A percentile compares a stretch with the other conserved stretches of the same genome.
Evolutionary conservation across 176 grass and related monocot genomes (phyloP).

Genomic region (Miscanthus lutarioriparius): DNA sequence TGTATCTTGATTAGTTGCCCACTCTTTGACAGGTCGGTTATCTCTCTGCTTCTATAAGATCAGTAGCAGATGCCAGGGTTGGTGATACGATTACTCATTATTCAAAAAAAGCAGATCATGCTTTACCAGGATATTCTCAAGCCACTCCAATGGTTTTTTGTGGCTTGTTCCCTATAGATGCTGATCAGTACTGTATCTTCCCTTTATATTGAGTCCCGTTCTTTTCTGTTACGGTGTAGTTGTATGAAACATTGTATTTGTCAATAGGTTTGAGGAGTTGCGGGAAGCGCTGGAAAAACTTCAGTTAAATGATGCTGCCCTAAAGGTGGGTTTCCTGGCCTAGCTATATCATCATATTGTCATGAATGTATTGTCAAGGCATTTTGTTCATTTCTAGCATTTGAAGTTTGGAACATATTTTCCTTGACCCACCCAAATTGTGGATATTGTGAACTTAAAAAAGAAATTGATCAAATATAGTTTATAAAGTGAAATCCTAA

Average conservation of each 20-base stretch:
- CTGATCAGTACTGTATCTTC: slow-evolving; percentile 77
- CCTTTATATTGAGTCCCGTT: slow-evolving; percentile 21
- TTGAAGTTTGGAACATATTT: slow-evolving; percentile 5
- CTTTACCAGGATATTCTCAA: slow-evolving; percentile 91
- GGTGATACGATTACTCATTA: slow-evolving; percentile 92
- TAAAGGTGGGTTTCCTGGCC: slow-evolving; percentile 62
- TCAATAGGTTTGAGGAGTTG: slow-evolving; percentile 84
- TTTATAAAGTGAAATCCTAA: slow-evolving; percentile 25
- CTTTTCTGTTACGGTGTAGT: slow-evolving; percentile 7
- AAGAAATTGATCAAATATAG: slow-evolving; percentile 26
- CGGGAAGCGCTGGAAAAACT: slow-evolving; percentile 89
- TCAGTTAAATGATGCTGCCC: slow-evolving; percentile 92
- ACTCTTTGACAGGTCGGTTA: slow-evolving; percentile 74
- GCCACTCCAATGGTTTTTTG: slow-evolving; percentile 97
- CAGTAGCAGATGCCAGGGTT: slow-evolving; percentile 91
- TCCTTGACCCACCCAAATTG: not conserved
- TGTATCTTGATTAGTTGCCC: slow-evolving; percentile 18
- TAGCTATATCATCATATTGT: slow-evolving; percentile 31
- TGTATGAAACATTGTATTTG: slow-evolving; percentile 21
- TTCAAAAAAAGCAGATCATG: slow-evolving; percentile 65
- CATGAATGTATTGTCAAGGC: slow-evolving; percentile 2
- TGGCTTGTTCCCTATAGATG: slow-evolving; percentile 93
- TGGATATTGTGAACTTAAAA: slow-evolving; percentile 21
- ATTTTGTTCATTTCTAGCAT: slow-evolving; percentile 14
- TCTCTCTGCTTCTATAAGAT: slow-evolving; percentile 94